Percentiles rank a stretch among this genome's conserved stretches.
Evolutionary conservation across 2,329 filamentous ascomycete genomes (phyloP).

Genomic region (Xylariaceae sp.): DNA sequence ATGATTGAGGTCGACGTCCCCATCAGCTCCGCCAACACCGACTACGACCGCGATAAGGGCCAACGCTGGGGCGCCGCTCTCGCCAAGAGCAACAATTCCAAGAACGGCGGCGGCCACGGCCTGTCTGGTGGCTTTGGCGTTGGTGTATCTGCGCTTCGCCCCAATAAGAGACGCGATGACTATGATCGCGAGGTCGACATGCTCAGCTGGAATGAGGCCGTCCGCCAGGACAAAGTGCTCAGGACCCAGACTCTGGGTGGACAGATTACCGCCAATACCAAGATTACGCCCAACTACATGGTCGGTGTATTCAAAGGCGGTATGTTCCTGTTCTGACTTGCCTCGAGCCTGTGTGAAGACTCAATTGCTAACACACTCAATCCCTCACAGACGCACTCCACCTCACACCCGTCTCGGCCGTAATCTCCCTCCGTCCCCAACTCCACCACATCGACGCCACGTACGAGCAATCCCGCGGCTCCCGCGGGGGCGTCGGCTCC

Average conservation of each 20-base stretch:
- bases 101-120: conserved; percentile 64
- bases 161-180: conserved; percentile 36
- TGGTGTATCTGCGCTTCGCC: conserved; percentile 40
- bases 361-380: conserved; percentile 16
- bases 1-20: conserved; percentile 93
- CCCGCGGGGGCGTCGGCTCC: conserved; percentile 35
- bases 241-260: conserved; percentile 82
- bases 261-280: conserved; percentile 64
- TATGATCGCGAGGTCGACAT: conserved; percentile 44
- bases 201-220: conserved; percentile 63
- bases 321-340: conserved; percentile 39
- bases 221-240: conserved; percentile 67
- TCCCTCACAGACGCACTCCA: conserved; percentile 69
- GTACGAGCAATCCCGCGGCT: conserved; percentile 63
- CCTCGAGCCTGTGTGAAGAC: background rate
- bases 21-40: conserved; percentile 59
- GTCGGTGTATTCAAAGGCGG: conserved; percentile 84
- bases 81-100: conserved; percentile 53
- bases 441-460: conserved; percentile 89
- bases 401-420: conserved; percentile 75
- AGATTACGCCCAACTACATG: conserved; percentile 71
- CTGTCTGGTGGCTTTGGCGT: conserved; percentile 70
- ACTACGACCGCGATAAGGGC: conserved; percentile 83
- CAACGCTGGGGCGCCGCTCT: conserved; percentile 78
- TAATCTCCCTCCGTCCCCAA: conserved; percentile 86